phyloP scores from a whole-genome alignment of 2,329 filamentous ascomycete species.

The Hysterium pulicare region DNA sequence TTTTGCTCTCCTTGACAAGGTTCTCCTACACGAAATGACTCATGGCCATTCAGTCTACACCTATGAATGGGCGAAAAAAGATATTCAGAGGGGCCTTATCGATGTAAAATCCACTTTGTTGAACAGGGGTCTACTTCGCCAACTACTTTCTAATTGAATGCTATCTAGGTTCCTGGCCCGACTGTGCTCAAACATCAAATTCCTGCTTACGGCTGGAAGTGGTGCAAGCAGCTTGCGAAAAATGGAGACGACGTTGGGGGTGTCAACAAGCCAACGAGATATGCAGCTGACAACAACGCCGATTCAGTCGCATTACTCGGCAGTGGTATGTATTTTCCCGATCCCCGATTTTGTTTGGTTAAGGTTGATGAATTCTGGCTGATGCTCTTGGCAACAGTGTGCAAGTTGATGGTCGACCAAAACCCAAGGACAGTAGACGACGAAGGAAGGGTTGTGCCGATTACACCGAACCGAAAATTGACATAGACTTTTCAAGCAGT shows the following conservation, averaged over 20 bases:
- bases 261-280: not conserved
- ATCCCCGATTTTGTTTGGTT: no score
- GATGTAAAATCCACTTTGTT: no score
- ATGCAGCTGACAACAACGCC: not conserved
- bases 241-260: not conserved
- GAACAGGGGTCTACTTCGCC: no score
- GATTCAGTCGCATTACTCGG: not conserved
- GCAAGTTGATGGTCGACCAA: slow-evolving; percentile 6
- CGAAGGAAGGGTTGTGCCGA: no score
- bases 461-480: no score
- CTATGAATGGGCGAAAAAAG: no score
- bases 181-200: no score
- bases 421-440: slow-evolving; percentile 2
- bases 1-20: slow-evolving; percentile 10
- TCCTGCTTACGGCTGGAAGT: not conserved
- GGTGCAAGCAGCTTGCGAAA: not conserved
- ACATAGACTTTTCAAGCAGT: no score
- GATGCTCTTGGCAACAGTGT: slow-evolving; percentile 3
- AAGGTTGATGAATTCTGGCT: no score
- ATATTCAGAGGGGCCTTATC: no score
- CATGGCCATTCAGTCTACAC: slow-evolving; percentile 9
- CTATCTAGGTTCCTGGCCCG: no score
- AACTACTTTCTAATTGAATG: no score
- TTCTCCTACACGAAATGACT: slow-evolving; percentile 15
- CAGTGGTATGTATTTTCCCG: not conserved